Evolutionary conservation across 1,139 yeast species (phyloP).

Genomic region (Spathaspora sp.): DNA sequence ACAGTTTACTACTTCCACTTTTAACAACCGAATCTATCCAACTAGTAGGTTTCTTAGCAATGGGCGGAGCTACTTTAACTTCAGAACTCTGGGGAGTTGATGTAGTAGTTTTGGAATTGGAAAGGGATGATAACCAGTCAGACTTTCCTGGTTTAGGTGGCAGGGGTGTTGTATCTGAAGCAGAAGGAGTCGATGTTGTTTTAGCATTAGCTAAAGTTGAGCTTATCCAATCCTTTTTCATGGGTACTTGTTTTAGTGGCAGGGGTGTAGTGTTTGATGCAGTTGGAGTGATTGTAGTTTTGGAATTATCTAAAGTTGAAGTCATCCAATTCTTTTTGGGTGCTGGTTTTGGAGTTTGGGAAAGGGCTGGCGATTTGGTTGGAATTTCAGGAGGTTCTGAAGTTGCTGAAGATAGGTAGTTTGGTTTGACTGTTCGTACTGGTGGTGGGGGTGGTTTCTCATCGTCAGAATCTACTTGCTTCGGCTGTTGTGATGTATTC

Average conservation of each 20-base stretch:
- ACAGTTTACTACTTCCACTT: not conserved
- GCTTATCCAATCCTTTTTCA: constrained; percentile 2
- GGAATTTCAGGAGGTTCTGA: not conserved
- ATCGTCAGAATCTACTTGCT: not conserved
- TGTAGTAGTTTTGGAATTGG: constrained; percentile 9
- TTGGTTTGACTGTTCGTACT: not conserved
- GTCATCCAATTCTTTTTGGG: constrained; percentile 3
- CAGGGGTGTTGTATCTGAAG: constrained; percentile 1
- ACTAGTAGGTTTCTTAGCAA: constrained; percentile 4
- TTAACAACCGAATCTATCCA: not conserved
- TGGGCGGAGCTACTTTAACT: constrained; percentile 1
- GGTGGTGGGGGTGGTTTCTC: not conserved
- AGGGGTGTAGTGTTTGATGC: not conserved
- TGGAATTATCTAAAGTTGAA: constrained; percentile 4
- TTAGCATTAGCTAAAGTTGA: constrained; percentile 4
- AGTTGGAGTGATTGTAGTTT: constrained; percentile 2
- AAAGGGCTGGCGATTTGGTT: not conserved
- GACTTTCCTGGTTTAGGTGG: constrained; percentile 4
- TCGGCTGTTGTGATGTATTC: constrained; percentile 7
- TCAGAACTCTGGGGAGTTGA: constrained; percentile 10
- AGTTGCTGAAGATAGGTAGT: not conserved
- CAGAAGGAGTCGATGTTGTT: constrained; percentile 1
- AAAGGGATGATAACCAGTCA: constrained; percentile 14
- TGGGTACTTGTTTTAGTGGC: not conserved
- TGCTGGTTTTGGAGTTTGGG: not conserved